These are phyloP conservation scores for Lathyrus sativus DNA, from an alignment of 306 rosid genomes.

Conservation along the genomic window DNA sequence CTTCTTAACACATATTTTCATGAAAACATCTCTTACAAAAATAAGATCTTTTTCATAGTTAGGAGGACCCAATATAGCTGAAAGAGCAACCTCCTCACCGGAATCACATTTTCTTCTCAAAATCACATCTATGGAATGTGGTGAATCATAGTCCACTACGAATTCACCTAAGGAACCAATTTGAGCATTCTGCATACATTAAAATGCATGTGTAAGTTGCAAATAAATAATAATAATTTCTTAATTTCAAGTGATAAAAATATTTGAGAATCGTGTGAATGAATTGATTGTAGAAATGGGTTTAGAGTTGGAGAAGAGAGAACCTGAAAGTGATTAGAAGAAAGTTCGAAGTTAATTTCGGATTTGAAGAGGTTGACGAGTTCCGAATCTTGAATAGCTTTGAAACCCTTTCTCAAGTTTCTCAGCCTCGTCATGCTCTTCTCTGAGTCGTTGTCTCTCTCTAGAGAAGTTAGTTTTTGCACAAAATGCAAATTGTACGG, in stretches of 20 bases:
- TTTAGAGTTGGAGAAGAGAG: constrained; percentile 12
- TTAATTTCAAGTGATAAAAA: no score
- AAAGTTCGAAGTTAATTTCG: constrained; percentile 66
- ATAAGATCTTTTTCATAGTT: constrained; percentile 27
- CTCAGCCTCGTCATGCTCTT: constrained; percentile 46
- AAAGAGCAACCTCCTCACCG: constrained; percentile 75
- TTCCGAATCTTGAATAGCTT: constrained; percentile 60
- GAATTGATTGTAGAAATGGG: not conserved
- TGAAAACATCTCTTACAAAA: constrained; percentile 57
- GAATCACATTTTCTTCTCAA: constrained; percentile 57
- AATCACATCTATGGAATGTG: constrained; percentile 62
- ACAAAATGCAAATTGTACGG: no score
- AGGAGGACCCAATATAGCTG: constrained; percentile 64
- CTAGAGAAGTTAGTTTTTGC: no score
- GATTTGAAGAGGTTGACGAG: constrained; percentile 63
- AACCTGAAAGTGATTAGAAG: constrained; percentile 65
- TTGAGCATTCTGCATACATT: constrained; percentile 45
- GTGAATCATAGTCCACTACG: constrained; percentile 59
- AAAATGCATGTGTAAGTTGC: not conserved
- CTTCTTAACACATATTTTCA: constrained; percentile 78
- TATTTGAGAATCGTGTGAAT: not conserved
- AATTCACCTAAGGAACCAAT: constrained; percentile 57
- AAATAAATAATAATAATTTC: no score
- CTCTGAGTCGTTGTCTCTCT: not conserved
- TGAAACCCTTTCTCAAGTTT: constrained; percentile 39